Percentiles rank a stretch among this genome's conserved stretches.
phyloP scores from a whole-genome alignment of 345 rosid genomes.

The Arabidopsis arenosa region DNA sequence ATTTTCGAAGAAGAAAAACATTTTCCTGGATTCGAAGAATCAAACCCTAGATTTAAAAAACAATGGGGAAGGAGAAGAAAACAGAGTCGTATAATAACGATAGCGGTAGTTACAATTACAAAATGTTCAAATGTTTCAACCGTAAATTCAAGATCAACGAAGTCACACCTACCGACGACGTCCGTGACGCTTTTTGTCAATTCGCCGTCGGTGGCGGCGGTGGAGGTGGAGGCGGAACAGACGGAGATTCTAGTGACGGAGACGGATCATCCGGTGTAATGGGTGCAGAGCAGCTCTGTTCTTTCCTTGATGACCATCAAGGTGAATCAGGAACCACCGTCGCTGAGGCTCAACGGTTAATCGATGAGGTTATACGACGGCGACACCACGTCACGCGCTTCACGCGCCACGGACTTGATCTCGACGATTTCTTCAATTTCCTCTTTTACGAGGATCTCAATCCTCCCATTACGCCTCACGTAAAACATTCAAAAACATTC shows the following conservation, averaged over 20 bases:
- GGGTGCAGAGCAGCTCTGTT: constrained; percentile 57
- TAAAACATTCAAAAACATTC: not conserved
- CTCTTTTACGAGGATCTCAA: constrained; percentile 48
- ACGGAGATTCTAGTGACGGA: constrained; percentile 46
- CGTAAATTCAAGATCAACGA: constrained; percentile 78
- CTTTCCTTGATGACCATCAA: constrained; percentile 66
- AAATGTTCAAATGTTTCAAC: constrained; percentile 74
- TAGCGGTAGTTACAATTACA: constrained; percentile 60
- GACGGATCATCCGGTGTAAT: constrained; percentile 49
- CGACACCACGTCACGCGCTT: constrained; percentile 48
- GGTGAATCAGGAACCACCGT: constrained; percentile 49
- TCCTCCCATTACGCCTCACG: constrained; percentile 55
- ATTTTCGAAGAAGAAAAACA: not conserved
- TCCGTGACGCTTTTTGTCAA: constrained; percentile 52
- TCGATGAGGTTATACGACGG: constrained; percentile 57
- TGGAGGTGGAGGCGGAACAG: constrained; percentile 25
- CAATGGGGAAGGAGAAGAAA: constrained; percentile 52
- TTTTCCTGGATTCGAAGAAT: constrained; percentile 17
- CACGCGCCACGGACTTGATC: constrained; percentile 54
- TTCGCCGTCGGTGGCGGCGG: constrained; percentile 47
- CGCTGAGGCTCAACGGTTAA: constrained; percentile 61
- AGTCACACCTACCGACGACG: constrained; percentile 79
- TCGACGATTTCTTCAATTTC: constrained; percentile 57
- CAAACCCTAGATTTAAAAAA: constrained; percentile 5
- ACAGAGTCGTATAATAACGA: constrained; percentile 30